phyloP scores from a whole-genome alignment of 176 grass and related monocot genomes.

The Bolboschoenus planiculmis region DNA sequence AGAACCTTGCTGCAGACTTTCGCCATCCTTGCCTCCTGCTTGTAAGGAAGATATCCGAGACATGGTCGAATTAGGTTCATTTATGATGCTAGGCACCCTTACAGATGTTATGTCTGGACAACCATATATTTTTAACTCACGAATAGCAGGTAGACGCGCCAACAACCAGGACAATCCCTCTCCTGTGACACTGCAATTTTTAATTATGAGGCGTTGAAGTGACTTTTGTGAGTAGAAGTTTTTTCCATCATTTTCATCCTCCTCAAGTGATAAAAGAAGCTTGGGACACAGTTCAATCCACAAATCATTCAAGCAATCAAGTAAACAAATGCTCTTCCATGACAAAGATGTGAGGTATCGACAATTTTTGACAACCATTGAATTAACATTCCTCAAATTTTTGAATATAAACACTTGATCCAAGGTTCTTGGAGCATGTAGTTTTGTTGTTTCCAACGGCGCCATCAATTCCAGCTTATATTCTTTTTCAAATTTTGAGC shows the following conservation, averaged over 20 bases:
- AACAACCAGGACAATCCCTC: not conserved
- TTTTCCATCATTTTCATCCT: not conserved
- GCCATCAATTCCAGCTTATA: no score
- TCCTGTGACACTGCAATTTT: not conserved
- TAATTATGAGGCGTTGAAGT: not conserved
- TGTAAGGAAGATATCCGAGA: not conserved
- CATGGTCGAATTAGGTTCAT: not conserved
- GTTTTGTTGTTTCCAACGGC: no score
- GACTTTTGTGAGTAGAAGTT: not conserved
- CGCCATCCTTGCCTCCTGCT: not conserved
- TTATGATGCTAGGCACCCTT: not conserved
- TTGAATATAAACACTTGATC: not conserved
- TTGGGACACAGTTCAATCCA: not conserved
- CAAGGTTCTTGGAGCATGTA: not conserved
- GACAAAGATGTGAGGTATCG: not conserved
- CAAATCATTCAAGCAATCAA: not conserved
- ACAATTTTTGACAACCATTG: not conserved
- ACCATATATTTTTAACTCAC: not conserved
- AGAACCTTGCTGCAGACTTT: not conserved
- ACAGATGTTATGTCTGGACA: not conserved
- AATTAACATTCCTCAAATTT: not conserved
- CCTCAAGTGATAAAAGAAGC: not conserved
- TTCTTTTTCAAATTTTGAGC: no score
- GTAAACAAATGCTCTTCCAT: not conserved
- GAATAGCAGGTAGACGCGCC: not conserved